A percentile compares a stretch with the other conserved stretches of the same genome.
These are phyloP conservation scores for Purpureocillium takamizusanense DNA, from an alignment of 2,329 filamentous ascomycete species.

Conservation along the genomic window DNA sequence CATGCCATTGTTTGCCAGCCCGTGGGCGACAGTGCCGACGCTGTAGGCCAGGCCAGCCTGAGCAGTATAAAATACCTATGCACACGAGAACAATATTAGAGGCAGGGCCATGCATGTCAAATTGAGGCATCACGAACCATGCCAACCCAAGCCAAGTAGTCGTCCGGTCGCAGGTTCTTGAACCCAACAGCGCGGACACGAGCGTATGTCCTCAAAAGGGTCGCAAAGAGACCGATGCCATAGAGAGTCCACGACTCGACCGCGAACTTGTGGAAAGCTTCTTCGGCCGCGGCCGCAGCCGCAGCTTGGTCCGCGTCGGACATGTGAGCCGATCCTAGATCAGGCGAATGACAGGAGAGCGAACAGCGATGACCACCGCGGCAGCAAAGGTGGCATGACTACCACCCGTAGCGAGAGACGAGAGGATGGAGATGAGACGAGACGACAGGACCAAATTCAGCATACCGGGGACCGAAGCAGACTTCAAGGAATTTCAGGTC, in stretches of 20 bases:
- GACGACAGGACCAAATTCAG: no score
- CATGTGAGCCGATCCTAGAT: not conserved
- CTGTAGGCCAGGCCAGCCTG: conserved; percentile 43
- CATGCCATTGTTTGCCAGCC: conserved; percentile 50
- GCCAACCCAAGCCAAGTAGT: conserved; percentile 49
- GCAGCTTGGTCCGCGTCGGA: conserved; percentile 1
- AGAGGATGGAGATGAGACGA: no score
- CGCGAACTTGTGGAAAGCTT: conserved; percentile 15
- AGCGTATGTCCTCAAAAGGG: conserved; percentile 39
- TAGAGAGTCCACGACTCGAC: conserved; percentile 34
- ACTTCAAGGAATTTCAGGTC: no score
- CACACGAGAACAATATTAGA: not conserved
- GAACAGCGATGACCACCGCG: not conserved
- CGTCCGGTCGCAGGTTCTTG: conserved; percentile 43
- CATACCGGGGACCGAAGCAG: no score
- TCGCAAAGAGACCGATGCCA: conserved; percentile 37
- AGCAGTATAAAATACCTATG: conserved; percentile 42
- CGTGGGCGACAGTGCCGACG: conserved; percentile 36
- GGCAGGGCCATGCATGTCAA: not conserved
- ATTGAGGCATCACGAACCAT: conserved; percentile 24
- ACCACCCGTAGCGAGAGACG: no score
- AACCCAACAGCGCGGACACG: conserved; percentile 39
- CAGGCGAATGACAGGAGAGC: not conserved
- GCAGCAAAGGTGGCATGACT: no score
- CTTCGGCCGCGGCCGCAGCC: conserved; percentile 7